A percentile compares a stretch with the other conserved stretches of the same genome.
Evolutionary conservation across 805 yeast genomes (phyloP).

Genomic region (Suhomyces kilbournensis): DNA sequence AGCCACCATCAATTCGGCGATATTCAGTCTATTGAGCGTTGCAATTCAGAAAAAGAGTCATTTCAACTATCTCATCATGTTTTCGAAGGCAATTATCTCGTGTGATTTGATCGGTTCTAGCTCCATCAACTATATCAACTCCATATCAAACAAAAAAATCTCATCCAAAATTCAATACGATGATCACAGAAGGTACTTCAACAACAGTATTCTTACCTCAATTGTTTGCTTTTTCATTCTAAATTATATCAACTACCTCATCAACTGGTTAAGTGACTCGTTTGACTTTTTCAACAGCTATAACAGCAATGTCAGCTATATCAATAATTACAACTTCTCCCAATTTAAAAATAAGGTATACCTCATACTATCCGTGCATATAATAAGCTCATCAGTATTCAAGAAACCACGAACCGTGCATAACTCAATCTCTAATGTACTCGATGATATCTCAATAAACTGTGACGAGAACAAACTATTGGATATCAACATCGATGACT

Average conservation of each 20-base stretch:
- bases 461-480: slow-evolving; percentile 12
- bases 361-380: slow-evolving; percentile 11
- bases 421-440: slow-evolving; percentile 6
- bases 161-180: slow-evolving; percentile 10
- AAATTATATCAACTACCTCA: slow-evolving; percentile 13
- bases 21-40: slow-evolving; percentile 3
- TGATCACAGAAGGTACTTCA: slow-evolving; percentile 7
- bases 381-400: slow-evolving; percentile 12
- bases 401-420: slow-evolving; percentile 6
- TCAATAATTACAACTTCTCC: slow-evolving; percentile 10
- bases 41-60: slow-evolving; percentile 9
- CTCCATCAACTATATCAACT: slow-evolving; percentile 10
- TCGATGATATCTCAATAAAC: slow-evolving; percentile 11
- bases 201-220: slow-evolving; percentile 9
- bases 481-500: slow-evolving; percentile 9
- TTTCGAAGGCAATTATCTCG: slow-evolving; percentile 13
- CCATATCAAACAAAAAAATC: slow-evolving; percentile 9
- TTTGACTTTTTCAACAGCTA: slow-evolving; percentile 6
- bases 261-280: slow-evolving; percentile 13
- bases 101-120: slow-evolving; percentile 13
- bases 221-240: slow-evolving; percentile 12
- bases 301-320: slow-evolving; percentile 8
- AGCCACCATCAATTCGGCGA: slow-evolving; percentile 2
- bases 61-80: slow-evolving; percentile 13
- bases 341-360: slow-evolving; percentile 8